phyloP scores from a whole-genome alignment of 495 filamentous ascomycete species.

The Penicillium alfredii region DNA sequence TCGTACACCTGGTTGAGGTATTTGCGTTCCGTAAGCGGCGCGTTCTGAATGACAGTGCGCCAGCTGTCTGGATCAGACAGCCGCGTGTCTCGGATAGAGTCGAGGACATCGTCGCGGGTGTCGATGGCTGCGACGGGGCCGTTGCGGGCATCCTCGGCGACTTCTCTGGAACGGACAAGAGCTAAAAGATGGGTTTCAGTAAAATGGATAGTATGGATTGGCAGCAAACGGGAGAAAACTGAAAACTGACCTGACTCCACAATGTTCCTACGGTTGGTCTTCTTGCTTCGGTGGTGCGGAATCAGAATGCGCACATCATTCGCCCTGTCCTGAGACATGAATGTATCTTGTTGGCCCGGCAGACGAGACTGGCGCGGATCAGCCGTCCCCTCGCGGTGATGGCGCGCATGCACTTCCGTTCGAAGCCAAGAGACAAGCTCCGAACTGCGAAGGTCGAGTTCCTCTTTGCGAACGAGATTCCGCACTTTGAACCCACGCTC shows the following conservation, averaged over 20 bases:
- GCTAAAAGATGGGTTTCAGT: constrained; percentile 35
- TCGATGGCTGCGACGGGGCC: constrained; percentile 86
- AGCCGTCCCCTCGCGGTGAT: constrained; percentile 51
- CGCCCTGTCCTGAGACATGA: constrained; percentile 40
- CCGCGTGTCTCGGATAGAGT: constrained; percentile 66
- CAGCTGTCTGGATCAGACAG: constrained; percentile 82
- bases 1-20: constrained; percentile 86
- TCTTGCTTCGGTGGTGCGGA: constrained; percentile 77
- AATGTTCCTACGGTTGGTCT: constrained; percentile 77
- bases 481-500: constrained; percentile 69
- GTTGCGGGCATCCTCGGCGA: constrained; percentile 59
- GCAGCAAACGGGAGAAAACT: constrained; percentile 1
- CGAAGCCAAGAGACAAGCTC: constrained; percentile 80
- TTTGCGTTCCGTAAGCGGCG: constrained; percentile 69
- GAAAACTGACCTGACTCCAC: constrained; percentile 63
- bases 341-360: constrained; percentile 37
- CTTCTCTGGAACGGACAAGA: constrained; percentile 53
- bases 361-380: constrained; percentile 44
- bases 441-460: constrained; percentile 66
- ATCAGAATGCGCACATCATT: constrained; percentile 79
- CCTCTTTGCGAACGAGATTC: constrained; percentile 69
- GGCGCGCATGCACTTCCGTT: constrained; percentile 73
- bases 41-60: constrained; percentile 72
- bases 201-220: constrained; percentile 1
- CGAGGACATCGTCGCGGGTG: constrained; percentile 78